Base-by-base conservation (phyloP, 73 alveolate species). In the Paramecium pentaurelia region DNA sequence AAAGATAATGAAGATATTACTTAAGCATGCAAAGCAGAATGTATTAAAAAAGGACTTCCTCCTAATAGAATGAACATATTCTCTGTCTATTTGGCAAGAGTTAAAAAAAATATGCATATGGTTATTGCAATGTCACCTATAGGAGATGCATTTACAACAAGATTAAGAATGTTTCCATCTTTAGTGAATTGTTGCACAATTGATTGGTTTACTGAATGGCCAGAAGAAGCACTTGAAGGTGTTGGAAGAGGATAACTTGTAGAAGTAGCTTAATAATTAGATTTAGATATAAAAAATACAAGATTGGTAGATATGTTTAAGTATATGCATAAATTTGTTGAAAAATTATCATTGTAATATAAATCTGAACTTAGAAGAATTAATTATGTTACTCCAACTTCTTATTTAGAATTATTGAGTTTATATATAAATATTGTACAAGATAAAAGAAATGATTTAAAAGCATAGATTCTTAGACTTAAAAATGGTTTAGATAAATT, bases 191-290 rank as follows among this genome's bases (percentile, higher is more conserved):
- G 99, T 88, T 98, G 99, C 93, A 98, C 99, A 25, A 95, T 98
- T 37, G 99, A 98, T 94, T 98, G 99, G 99, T 97, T 98, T 93
- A 95, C 99, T 40, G 99, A 99, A 88, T 98, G 99, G 99, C 99
- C 99, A n/a, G 98, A 95, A 86, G 98, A 95, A 51, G 96, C 96
- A 6, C 97, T 98, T 32, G 71, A 64, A 54, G 90, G 95, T 40
- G 96, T 93, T 9, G 94, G 95, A 28, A 73, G 94, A 47, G 96
- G 97, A 11, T 51, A 89, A 36, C 42, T 96, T 3, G 58, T 40
- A 25, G 98, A 95, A 22, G 75, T 92, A 6, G 96, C 90, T 5
- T 54, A 89, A 54, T 30, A 51, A 59, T 68, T 92, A 34, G 94
- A 92, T n/a, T 73, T 90, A 1, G 97, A 93, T n/a, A 93, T 88